phyloP scores from a whole-genome alignment of 768 basidiomycete genomes.

The Holtermanniella nyarrowii region DNA sequence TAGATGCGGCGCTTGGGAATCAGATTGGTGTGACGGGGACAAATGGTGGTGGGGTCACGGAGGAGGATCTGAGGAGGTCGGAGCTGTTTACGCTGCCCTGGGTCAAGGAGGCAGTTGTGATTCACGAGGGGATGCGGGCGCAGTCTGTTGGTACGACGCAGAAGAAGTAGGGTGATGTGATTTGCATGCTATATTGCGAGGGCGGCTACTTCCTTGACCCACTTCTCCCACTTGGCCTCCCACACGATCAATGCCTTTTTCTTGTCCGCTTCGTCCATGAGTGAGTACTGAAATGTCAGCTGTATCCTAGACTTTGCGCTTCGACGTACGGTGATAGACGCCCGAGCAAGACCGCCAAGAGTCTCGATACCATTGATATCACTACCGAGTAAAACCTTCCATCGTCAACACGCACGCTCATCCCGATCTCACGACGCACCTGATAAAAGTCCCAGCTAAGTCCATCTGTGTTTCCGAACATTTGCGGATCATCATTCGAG shows the following conservation, averaged over 20 bases:
- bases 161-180: background rate
- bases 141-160: slow-evolving; percentile 40
- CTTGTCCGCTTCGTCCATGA: slow-evolving; percentile 48
- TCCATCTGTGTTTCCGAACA: slow-evolving; percentile 63
- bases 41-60: slow-evolving; percentile 49
- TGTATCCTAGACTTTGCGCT: slow-evolving; percentile 1
- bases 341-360: slow-evolving; percentile 54
- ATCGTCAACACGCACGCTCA: background rate
- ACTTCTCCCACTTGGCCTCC: slow-evolving; percentile 48
- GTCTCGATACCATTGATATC: slow-evolving; percentile 58
- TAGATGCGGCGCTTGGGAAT: slow-evolving; percentile 80
- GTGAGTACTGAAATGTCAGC: slow-evolving; percentile 47
- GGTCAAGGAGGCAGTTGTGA: slow-evolving; percentile 72
- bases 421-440: slow-evolving; percentile 39
- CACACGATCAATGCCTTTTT: slow-evolving; percentile 43
- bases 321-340: slow-evolving; percentile 51
- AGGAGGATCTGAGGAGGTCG: slow-evolving; percentile 75
- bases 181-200: background rate
- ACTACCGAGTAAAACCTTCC: slow-evolving; percentile 56
- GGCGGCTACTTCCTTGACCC: slow-evolving; percentile 42
- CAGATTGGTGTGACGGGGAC: slow-evolving; percentile 50
- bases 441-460: slow-evolving; percentile 71
- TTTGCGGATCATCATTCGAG: slow-evolving; percentile 63
- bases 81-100: slow-evolving; percentile 87
- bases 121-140: slow-evolving; percentile 69